Conservation (phyloP, 2,329 filamentous ascomycete genomes). For the Lachnellula hyalina region DNA sequence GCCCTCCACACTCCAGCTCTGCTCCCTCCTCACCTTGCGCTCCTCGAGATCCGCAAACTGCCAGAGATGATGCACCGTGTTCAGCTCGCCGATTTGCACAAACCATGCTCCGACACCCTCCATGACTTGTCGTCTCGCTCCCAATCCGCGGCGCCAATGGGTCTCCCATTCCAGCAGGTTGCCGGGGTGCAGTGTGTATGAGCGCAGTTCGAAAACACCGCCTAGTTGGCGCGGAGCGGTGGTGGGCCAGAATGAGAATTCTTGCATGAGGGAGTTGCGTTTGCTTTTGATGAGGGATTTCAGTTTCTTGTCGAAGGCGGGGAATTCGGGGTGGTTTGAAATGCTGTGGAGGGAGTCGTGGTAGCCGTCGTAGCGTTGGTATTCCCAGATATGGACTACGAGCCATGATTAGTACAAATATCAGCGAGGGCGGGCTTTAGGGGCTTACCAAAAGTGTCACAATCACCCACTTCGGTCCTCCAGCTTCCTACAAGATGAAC, state of each 20-base stretch:
- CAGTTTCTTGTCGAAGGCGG: conserved; percentile 77
- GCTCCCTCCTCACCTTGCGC: conserved; percentile 80
- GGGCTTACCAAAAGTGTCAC: conserved; percentile 83
- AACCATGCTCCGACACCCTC: conserved; percentile 98
- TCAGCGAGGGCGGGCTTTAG: not conserved
- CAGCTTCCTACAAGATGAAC: conserved; percentile 96
- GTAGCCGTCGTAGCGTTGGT: conserved; percentile 94
- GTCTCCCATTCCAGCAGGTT: conserved; percentile 98
- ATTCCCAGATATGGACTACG: conserved; percentile 98
- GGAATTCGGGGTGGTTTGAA: conserved; percentile 74
- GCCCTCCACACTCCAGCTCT: conserved; percentile 91
- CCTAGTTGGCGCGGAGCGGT: conserved; percentile 84
- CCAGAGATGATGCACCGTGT: conserved; percentile 97
- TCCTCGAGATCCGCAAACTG: conserved; percentile 97
- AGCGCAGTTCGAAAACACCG: conserved; percentile 91
- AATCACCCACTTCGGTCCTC: conserved; percentile 96
- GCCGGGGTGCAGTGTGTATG: conserved; percentile 92
- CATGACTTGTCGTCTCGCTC: conserved; percentile 93
- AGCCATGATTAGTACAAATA: not conserved
- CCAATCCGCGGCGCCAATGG: conserved; percentile 90
- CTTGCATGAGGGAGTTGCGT: conserved; percentile 91
- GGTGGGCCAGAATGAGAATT: conserved; percentile 99
- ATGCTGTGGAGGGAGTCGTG: conserved; percentile 87
- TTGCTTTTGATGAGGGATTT: conserved; percentile 81
- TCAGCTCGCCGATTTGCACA: conserved; percentile 94